Percentiles rank a stretch among this genome's conserved stretches.
phyloP scores from a whole-genome alignment of 139 green algal genomes.

The Diplosphaera chodatii region DNA sequence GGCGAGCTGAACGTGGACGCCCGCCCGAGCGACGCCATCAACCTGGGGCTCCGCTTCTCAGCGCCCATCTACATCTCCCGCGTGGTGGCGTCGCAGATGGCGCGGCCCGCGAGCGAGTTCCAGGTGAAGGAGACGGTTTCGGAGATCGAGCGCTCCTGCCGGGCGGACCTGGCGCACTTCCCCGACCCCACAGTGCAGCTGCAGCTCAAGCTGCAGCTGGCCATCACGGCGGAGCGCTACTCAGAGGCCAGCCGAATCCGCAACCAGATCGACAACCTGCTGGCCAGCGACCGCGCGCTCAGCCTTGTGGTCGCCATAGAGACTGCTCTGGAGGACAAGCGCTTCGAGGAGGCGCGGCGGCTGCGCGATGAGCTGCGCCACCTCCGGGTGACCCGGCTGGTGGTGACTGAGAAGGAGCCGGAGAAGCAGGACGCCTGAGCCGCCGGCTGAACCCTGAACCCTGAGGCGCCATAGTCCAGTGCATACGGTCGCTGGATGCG shows the following conservation, averaged over 20 bases:
- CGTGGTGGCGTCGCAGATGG: neutral
- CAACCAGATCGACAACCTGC: conserved; percentile 40
- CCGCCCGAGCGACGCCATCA: conserved; percentile 71
- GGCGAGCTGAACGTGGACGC: conserved; percentile 67
- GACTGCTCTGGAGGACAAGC: conserved; percentile 42
- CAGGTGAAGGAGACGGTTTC: conserved; percentile 20
- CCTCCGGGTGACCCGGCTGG: neutral
- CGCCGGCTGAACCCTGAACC: too few relatives aligned
- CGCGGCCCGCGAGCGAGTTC: neutral
- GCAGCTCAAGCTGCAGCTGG: conserved; percentile 72
- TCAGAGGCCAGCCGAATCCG: conserved; percentile 52
- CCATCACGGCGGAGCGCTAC: conserved; percentile 74
- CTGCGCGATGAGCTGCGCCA: neutral
- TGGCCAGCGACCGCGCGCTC: conserved; percentile 31
- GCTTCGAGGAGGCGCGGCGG: conserved; percentile 26
- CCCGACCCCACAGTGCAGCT: conserved; percentile 69
- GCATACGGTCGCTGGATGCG: too few relatives aligned
- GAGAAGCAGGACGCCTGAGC: neutral
- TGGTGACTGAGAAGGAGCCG: too few relatives aligned
- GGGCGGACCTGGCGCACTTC: conserved; percentile 55
- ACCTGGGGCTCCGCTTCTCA: conserved; percentile 71
- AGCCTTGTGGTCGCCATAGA: conserved; percentile 47
- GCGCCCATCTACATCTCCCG: conserved; percentile 67
- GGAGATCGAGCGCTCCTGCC: conserved; percentile 58
- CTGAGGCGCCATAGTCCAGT: too few relatives aligned